Evolutionary conservation across 179 eudicot species (phyloP).

Genomic region (Pouteria campechiana): DNA sequence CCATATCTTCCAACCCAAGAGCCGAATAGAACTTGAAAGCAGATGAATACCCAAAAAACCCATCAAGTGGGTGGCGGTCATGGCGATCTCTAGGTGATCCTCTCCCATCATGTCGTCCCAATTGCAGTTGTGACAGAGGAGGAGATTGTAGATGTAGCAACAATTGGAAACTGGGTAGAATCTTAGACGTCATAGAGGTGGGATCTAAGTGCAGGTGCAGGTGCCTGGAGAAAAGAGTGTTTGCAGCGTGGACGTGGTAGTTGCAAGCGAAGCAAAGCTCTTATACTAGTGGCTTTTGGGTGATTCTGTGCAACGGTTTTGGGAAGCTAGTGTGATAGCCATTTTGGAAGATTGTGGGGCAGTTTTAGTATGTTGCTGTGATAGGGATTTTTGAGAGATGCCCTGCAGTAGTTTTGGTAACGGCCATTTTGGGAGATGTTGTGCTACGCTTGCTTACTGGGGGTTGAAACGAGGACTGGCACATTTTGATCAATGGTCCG

Average conservation of each 20-base stretch:
- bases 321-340: too few species aligned
- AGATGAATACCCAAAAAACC: conserved; percentile 58
- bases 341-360: too few species aligned
- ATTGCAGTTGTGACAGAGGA: conserved; percentile 81
- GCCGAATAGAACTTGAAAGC: conserved; percentile 30
- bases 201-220: too few species aligned
- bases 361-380: too few species aligned
- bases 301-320: conserved; percentile 78
- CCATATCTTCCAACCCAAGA: conserved; percentile 51
- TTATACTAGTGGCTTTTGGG: too few species aligned
- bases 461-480: too few species aligned
- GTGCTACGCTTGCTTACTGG: too few species aligned
- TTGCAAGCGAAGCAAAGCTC: conserved; percentile 62
- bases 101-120: conserved; percentile 37
- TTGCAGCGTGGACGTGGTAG: conserved; percentile 62
- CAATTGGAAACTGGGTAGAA: conserved; percentile 45
- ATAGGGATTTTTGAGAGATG: too few species aligned
- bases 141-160: conserved; percentile 34
- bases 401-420: too few species aligned
- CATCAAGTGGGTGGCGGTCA: conserved; percentile 75
- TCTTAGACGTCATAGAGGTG: conserved; percentile 59
- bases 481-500: too few species aligned
- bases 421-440: too few species aligned
- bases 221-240: conserved; percentile 66
- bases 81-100: conserved; percentile 12